A percentile compares a stretch with the other conserved stretches of the same genome.
Evolutionary conservation across 306 rosid species (phyloP).

Genomic region (Trichosanthes cucumerina): DNA sequence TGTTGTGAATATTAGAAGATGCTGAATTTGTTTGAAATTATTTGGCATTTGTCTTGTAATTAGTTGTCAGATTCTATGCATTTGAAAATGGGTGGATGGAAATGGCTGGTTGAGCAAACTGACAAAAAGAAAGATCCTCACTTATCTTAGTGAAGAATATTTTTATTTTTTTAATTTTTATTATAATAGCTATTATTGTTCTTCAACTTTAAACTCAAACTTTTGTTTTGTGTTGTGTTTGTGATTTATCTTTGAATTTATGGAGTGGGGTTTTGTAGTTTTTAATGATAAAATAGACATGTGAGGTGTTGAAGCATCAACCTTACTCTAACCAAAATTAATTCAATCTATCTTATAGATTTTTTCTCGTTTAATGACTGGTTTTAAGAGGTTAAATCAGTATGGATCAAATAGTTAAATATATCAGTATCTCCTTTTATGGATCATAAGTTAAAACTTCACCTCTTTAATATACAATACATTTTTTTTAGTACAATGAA

Average conservation of each 20-base stretch:
- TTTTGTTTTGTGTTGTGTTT: neutral
- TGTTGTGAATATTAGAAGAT: slow-evolving; percentile 3
- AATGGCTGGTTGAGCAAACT: slow-evolving; percentile 16
- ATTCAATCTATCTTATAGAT: neutral
- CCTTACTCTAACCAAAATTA: neutral
- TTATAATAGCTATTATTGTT: neutral
- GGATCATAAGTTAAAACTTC: too few species aligned
- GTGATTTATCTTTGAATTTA: neutral
- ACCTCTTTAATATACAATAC: too few species aligned
- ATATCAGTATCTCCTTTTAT: too few species aligned
- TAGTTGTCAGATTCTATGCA: slow-evolving; percentile 15
- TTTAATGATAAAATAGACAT: neutral
- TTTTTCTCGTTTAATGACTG: too few species aligned
- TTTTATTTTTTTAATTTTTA: neutral
- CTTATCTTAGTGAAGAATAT: slow-evolving; percentile 20
- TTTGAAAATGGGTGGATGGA: neutral
- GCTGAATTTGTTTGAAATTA: slow-evolving; percentile 7
- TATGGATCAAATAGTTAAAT: too few species aligned
- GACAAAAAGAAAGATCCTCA: slow-evolving; percentile 24
- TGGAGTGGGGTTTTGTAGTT: neutral
- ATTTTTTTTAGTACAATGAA: too few species aligned
- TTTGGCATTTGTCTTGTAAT: slow-evolving; percentile 9
- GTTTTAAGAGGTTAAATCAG: neutral
- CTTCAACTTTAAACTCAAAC: neutral
- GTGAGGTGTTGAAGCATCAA: neutral